phyloP scores from a whole-genome alignment of 2,329 filamentous ascomycete genomes.

The Paracorniculantispora psalliotae region DNA sequence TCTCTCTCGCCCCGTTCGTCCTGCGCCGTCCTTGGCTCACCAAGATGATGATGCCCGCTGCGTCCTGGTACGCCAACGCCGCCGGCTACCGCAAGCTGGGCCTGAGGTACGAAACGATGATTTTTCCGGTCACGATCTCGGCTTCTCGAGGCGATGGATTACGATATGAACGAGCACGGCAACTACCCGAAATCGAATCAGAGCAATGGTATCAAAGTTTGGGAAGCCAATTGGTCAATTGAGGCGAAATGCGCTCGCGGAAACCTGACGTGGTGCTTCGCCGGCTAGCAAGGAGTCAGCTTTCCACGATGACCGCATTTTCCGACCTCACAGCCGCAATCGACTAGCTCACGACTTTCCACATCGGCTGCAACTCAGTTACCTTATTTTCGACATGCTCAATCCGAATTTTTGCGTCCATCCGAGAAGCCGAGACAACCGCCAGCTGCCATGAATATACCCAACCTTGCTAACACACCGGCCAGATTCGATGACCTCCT shows the following conservation, averaged over 20 bases:
- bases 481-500: conserved; percentile 88
- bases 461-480: neutral
- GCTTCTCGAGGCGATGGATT: neutral
- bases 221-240: neutral
- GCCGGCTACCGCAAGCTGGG: conserved; percentile 91
- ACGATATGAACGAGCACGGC: neutral
- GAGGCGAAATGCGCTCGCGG: neutral
- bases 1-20: conserved; percentile 69
- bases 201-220: too few species aligned
- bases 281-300: neutral
- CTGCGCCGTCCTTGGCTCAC: conserved; percentile 80
- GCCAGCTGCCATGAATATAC: too few species aligned
- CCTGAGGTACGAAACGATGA: conserved; percentile 61
- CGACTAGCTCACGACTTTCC: neutral
- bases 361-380: too few species aligned
- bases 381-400: too few species aligned
- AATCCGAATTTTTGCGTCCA: too few species aligned
- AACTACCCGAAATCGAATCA: neutral
- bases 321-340: neutral
- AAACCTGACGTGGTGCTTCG: too few species aligned
- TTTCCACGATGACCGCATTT: neutral
- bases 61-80: conserved; percentile 84
- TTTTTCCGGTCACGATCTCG: neutral
- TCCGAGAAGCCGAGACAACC: too few species aligned
- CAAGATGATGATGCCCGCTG: conserved; percentile 69